Evolutionary conservation across 208 protist genomes (phyloP).

Genomic region (Trypanosoma congolense): DNA sequence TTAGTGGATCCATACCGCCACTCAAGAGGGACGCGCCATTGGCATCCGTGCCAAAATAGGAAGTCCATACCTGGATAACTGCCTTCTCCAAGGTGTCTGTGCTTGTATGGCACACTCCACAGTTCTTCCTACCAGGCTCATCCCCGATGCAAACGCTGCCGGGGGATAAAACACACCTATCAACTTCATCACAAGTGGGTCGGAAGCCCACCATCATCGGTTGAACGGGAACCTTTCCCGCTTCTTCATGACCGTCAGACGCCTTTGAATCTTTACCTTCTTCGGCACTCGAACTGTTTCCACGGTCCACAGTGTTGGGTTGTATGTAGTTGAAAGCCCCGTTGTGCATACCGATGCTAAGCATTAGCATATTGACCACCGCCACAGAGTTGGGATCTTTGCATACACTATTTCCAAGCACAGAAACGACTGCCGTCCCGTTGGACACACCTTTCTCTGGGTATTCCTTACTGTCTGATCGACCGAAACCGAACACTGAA

Average conservation of each 20-base stretch:
- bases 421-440: conserved; percentile 56
- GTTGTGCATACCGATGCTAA: conserved; percentile 65
- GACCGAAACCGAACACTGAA: conserved; percentile 78
- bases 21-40: conserved; percentile 41
- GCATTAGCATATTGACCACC: conserved; percentile 55
- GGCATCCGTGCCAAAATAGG: conserved; percentile 78
- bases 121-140: conserved; percentile 60
- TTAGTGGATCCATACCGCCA: conserved; percentile 67
- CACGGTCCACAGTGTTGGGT: too few species aligned
- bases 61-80: conserved; percentile 47
- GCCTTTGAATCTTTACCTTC: not conserved
- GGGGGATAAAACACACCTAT: conserved; percentile 49
- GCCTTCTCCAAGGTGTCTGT: conserved; percentile 11
- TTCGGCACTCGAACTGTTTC: not conserved
- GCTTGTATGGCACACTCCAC: conserved; percentile 41
- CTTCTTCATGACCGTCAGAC: too few species aligned
- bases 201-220: conserved; percentile 71
- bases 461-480: conserved; percentile 30
- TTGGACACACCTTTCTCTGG: conserved; percentile 32
- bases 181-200: conserved; percentile 55
- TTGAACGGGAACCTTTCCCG: conserved; percentile 21
- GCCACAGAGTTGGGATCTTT: conserved; percentile 31
- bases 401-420: conserved; percentile 33
- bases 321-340: conserved; percentile 84
- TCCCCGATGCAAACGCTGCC: conserved; percentile 57